phyloP scores from a whole-genome alignment of 2,329 filamentous ascomycete species.

The Triangularia setosa region DNA sequence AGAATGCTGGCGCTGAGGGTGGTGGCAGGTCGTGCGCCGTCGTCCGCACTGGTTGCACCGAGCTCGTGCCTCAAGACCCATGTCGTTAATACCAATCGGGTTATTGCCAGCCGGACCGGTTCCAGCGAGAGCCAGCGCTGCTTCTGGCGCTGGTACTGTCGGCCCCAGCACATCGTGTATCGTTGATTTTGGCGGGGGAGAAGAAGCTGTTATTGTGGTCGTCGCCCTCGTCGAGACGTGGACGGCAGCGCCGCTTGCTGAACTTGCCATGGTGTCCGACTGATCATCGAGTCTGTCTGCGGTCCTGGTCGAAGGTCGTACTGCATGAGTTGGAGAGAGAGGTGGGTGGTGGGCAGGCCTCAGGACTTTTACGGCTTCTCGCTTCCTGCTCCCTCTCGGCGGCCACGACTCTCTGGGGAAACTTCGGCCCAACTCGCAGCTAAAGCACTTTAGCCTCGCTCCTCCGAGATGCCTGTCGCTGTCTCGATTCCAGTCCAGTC shows the following conservation, averaged over 20 bases:
- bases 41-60: slow-evolving; percentile 28
- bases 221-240: slow-evolving; percentile 19
- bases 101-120: background rate
- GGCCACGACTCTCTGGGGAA: slow-evolving; percentile 8
- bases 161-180: background rate
- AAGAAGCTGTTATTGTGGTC: slow-evolving; percentile 6
- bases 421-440: slow-evolving; percentile 15
- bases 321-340: slow-evolving; percentile 17
- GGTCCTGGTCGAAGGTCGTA: slow-evolving; percentile 10
- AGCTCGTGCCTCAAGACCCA: slow-evolving; percentile 22
- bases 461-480: background rate
- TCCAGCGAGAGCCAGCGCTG: background rate
- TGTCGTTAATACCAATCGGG: slow-evolving; percentile 17
- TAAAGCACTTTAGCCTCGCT: slow-evolving; percentile 1
- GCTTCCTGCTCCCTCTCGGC: slow-evolving; percentile 12
- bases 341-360: slow-evolving; percentile 1
- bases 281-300: slow-evolving; percentile 22
- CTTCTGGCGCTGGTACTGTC: background rate
- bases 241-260: slow-evolving; percentile 22
- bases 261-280: slow-evolving; percentile 21
- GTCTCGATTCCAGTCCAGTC: background rate
- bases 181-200: background rate
- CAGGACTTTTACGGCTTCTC: slow-evolving; percentile 3
- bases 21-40: slow-evolving; percentile 24
- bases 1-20: slow-evolving; percentile 1